Evolutionary conservation across 2,329 filamentous ascomycete species (phyloP), one percentile per base, ranked within the genome.

Genomic region (Fusarium neocosmosporiellum): DNA sequence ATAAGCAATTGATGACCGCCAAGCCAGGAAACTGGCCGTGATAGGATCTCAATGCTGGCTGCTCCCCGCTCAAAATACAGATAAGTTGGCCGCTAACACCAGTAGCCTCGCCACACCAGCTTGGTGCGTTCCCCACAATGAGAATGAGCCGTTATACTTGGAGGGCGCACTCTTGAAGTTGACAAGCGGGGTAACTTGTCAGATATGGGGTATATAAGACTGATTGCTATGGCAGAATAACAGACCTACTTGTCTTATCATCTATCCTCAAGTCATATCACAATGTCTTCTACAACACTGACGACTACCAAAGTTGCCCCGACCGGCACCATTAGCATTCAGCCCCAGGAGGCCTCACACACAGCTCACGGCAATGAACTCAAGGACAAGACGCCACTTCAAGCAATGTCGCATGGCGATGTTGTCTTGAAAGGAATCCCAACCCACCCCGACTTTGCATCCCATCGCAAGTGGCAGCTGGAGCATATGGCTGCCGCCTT

Each of bases 401-500:
- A 78, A 41, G 76, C 76, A 39, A 78, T 78, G 76, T 78, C 76
- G 0, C 76, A 78, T 29, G 76, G 76, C 37, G 67, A 74, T 6
- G 69, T 78, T 4, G 74, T 78, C 37, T 53, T 78, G 3, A 27
- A 66, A 1, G 77, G 78, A 0, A 78, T 80, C 5, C 78, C 78
- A 1, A 71, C 59, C 1, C 72, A 77, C 37, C 67, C 71, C 3
- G 58, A 78, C 55, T 79, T 78, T 59, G 53, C 67, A 1, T 73
- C 72, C 0, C 75, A 80, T 11, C 70, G 78, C n/a, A 69, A 78
- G 43, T 78, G 77, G 77, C 76, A 77, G 58, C 84, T 92, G 5
- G 86, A 88, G 39, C 90, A 92, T 78, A 91, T 92, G 84, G 89
- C 90, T 8, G 87, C 88, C 5, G 90, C 90, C 5, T 94, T 94